Percentiles rank a stretch among this genome's conserved stretches.
Evolutionary conservation across 257 asterid genomes (phyloP).

Genomic region (Solanum boliviense): DNA sequence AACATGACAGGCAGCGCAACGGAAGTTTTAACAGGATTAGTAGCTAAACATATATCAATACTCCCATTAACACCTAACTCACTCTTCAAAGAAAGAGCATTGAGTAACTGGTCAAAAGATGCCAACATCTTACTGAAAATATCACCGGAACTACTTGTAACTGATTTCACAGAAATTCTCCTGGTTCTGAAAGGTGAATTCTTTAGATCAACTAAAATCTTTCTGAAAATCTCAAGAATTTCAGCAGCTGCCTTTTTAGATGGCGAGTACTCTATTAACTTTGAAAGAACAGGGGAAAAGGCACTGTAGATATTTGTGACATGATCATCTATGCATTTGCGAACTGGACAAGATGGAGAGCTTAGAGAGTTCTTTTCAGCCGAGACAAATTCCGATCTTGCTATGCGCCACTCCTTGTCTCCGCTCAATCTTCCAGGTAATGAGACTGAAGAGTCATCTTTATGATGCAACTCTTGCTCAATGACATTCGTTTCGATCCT

Average conservation of each 20-base stretch:
- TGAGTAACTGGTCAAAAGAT: constrained; percentile 30
- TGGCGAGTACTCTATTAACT: constrained; percentile 38
- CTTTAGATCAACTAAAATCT: constrained; percentile 46
- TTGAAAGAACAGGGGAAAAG: constrained; percentile 41
- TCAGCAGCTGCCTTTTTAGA: constrained; percentile 41
- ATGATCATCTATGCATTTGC: constrained; percentile 73
- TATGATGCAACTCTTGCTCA: constrained; percentile 44
- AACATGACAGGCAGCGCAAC: constrained; percentile 76
- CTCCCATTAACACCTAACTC: constrained; percentile 33
- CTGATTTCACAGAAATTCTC: constrained; percentile 42
- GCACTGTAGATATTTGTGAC: constrained; percentile 68
- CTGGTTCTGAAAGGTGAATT: constrained; percentile 68
- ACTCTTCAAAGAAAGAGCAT: constrained; percentile 68
- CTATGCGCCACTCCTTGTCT: constrained; percentile 68
- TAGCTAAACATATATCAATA: constrained; percentile 45
- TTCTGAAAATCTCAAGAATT: constrained; percentile 34
- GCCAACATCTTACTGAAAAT: constrained; percentile 24
- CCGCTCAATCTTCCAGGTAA: constrained; percentile 97
- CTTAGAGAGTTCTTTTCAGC: constrained; percentile 45
- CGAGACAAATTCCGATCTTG: constrained; percentile 78
- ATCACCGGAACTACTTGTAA: constrained; percentile 16
- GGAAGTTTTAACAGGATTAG: constrained; percentile 74
- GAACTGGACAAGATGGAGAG: constrained; percentile 77
- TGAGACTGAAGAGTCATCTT: constrained; percentile 50
- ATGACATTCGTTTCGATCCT: constrained; percentile 59